Percentiles rank a stretch among this genome's conserved stretches.
Conservation (phyloP, 176 grass and related monocot genomes). For the sorghum (Sorghum bicolor) region Sorghum_bicolor_NCBIv3 NC_012872.2:8163501-8164000, state of each 20-base stretch:
- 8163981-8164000: constrained; percentile 9
- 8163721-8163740: constrained; percentile 94
- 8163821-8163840: constrained; percentile 30
- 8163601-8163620: neutral
- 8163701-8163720: constrained; percentile 59
- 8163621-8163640: constrained; percentile 56
- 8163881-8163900: constrained; percentile 77
- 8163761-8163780: constrained; percentile 99
- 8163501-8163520: neutral
- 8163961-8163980: neutral
- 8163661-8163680: constrained; percentile 39
- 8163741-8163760: constrained; percentile 93
- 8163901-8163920: constrained; percentile 67
- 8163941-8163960: constrained; percentile 14
- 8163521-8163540: constrained; percentile 21
- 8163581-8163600: constrained; percentile 26
- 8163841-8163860: constrained; percentile 17
- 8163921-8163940: constrained; percentile 26
- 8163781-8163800: constrained; percentile 95
- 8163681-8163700: constrained; percentile 46
- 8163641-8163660: constrained; percentile 47
- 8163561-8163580: neutral
- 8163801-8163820: constrained; percentile 82
- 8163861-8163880: constrained; percentile 58
- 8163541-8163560: neutral